phyloP scores from a whole-genome alignment of 306 rosid species.

The Echinosophora koreensis region DNA sequence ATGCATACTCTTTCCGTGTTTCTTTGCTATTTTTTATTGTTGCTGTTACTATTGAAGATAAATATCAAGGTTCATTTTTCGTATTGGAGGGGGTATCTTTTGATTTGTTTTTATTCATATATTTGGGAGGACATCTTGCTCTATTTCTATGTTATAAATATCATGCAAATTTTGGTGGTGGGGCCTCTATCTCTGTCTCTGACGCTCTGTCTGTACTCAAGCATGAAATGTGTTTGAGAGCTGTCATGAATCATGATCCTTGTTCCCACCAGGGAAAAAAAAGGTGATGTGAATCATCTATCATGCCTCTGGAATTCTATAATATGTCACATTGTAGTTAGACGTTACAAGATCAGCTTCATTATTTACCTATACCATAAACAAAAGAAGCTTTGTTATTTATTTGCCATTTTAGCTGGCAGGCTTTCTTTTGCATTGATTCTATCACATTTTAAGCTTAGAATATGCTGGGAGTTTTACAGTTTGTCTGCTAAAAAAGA shows the following conservation, averaged over 20 bases:
- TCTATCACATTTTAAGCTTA: not conserved
- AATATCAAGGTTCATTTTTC: conserved; percentile 36
- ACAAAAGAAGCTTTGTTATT: not conserved
- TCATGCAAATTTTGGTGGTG: conserved; percentile 43
- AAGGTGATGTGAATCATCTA: conserved; percentile 2
- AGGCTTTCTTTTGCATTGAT: not conserved
- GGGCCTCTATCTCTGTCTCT: conserved; percentile 41
- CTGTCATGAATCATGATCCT: conserved; percentile 49
- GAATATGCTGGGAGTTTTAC: not conserved
- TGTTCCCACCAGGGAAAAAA: conserved; percentile 43
- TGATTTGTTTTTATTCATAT: conserved; percentile 24
- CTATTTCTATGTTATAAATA: conserved; percentile 17
- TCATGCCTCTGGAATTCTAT: not conserved
- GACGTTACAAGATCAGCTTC: not conserved
- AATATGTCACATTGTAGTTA: not conserved
- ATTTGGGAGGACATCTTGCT: not conserved
- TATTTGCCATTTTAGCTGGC: not conserved
- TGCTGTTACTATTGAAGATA: conserved; percentile 35
- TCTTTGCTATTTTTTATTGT: conserved; percentile 27
- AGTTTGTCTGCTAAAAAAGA: not conserved
- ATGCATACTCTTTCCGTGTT: conserved; percentile 23
- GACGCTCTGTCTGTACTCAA: conserved; percentile 35
- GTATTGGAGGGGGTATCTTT: conserved; percentile 23
- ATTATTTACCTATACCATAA: not conserved
- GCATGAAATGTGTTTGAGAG: conserved; percentile 46